Conservation (phyloP, 768 basidiomycete genomes). For the Astraeus odoratus region DNA sequence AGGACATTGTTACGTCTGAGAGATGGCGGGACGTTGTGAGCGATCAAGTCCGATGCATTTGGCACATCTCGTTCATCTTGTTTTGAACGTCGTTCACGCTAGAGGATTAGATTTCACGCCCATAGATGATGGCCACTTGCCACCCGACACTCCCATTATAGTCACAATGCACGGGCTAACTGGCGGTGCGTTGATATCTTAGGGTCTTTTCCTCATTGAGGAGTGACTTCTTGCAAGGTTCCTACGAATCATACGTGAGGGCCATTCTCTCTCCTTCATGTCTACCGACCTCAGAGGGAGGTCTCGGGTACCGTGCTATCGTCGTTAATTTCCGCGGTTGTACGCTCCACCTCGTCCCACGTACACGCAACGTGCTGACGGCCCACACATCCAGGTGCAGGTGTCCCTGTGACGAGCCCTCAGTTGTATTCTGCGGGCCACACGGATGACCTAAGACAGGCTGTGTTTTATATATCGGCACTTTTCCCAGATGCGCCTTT, state of each 20-base stretch:
- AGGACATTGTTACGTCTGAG: slow-evolving; percentile 24
- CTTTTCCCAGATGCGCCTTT: slow-evolving; percentile 75
- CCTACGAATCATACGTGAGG: slow-evolving; percentile 86
- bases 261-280: slow-evolving; percentile 72
- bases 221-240: slow-evolving; percentile 41
- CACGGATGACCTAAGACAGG: slow-evolving; percentile 83
- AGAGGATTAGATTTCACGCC: slow-evolving; percentile 30
- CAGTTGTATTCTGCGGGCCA: slow-evolving; percentile 85
- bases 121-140: slow-evolving; percentile 16
- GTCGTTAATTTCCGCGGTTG: slow-evolving; percentile 94
- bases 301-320: slow-evolving; percentile 82
- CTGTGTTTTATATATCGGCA: slow-evolving; percentile 66
- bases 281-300: slow-evolving; percentile 65
- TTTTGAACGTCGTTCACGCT: too few species aligned
- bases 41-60: not conserved
- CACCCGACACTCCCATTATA: slow-evolving; percentile 21
- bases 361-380: slow-evolving; percentile 11
- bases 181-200: slow-evolving; percentile 18
- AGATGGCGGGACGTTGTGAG: slow-evolving; percentile 30
- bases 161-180: slow-evolving; percentile 29
- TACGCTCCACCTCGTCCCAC: slow-evolving; percentile 31
- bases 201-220: not conserved
- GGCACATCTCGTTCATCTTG: not conserved
- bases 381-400: slow-evolving; percentile 53
- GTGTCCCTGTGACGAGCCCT: slow-evolving; percentile 72